A percentile compares a stretch with the other conserved stretches of the same genome.
Evolutionary conservation across 345 rosid species (phyloP).

Genomic region (Erodium maritimum): DNA sequence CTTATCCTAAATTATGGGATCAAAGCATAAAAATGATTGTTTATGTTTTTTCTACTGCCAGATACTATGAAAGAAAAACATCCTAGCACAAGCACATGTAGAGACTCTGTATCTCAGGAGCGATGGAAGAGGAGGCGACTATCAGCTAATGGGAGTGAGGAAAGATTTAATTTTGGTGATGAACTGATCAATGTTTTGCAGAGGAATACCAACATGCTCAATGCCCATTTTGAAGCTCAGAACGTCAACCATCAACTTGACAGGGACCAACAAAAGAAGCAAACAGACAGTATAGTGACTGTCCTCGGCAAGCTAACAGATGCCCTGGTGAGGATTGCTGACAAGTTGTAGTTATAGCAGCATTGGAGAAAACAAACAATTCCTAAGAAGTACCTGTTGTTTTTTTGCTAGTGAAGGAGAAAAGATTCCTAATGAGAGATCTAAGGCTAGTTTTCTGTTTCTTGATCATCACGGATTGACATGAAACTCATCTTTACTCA

Average conservation of each 20-base stretch:
- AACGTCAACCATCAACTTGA: slow-evolving; percentile 29
- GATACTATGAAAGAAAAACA: slow-evolving; percentile 8
- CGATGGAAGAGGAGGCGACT: slow-evolving; percentile 20
- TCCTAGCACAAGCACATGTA: slow-evolving; percentile 8
- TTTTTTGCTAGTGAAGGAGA: background rate
- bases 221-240: slow-evolving; percentile 33
- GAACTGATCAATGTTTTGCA: slow-evolving; percentile 19
- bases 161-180: slow-evolving; percentile 4
- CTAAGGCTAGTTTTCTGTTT: background rate
- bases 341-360: slow-evolving; percentile 28
- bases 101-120: slow-evolving; percentile 17
- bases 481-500: background rate
- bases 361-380: background rate
- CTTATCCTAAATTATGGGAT: background rate
- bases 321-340: slow-evolving; percentile 27
- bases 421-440: background rate
- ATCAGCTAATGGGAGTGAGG: slow-evolving; percentile 14
- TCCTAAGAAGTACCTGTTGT: background rate
- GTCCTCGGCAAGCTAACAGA: slow-evolving; percentile 29
- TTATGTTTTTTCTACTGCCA: slow-evolving; percentile 2
- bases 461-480: background rate
- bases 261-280: slow-evolving; percentile 33
- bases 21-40: background rate
- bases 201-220: slow-evolving; percentile 23
- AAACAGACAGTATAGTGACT: slow-evolving; percentile 19